Evolutionary conservation across 1,284 basidiomycete species (phyloP).

Genomic region (Erythrobasidium hasegawianum): DNA sequence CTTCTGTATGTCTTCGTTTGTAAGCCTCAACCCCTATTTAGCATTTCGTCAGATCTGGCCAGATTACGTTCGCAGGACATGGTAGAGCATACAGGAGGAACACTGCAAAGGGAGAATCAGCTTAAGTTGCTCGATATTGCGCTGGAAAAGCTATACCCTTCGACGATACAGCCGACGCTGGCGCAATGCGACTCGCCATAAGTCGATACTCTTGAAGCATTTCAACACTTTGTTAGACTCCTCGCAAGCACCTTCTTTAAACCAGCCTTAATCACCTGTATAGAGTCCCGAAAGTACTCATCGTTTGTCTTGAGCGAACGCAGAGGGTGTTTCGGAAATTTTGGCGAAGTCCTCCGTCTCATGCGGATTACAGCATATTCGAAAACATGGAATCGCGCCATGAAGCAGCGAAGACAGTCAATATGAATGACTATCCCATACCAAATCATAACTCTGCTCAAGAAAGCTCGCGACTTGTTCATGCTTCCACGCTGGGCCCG

Average conservation of each 20-base stretch:
- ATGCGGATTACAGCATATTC: neutral
- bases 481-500: constrained; percentile 43
- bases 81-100: constrained; percentile 17
- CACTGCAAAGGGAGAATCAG: constrained; percentile 67
- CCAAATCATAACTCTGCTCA: too few species aligned
- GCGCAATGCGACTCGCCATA: constrained; percentile 97
- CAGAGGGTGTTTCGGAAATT: neutral
- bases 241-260: neutral
- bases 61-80: neutral
- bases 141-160: constrained; percentile 26
- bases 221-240: constrained; percentile 48
- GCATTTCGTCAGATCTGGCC: neutral
- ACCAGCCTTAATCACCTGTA: constrained; percentile 13
- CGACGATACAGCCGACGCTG: constrained; percentile 95
- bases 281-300: constrained; percentile 35
- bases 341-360: neutral
- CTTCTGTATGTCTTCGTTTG: constrained; percentile 78
- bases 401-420: too few species aligned
- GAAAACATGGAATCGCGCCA: too few species aligned
- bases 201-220: constrained; percentile 91
- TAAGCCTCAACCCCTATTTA: constrained; percentile 72
- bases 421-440: too few species aligned
- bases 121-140: neutral
- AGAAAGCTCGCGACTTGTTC: too few species aligned
- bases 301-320: neutral